Conservation (phyloP, 495 filamentous ascomycete genomes). For the Hamigera avellanea region DNA sequence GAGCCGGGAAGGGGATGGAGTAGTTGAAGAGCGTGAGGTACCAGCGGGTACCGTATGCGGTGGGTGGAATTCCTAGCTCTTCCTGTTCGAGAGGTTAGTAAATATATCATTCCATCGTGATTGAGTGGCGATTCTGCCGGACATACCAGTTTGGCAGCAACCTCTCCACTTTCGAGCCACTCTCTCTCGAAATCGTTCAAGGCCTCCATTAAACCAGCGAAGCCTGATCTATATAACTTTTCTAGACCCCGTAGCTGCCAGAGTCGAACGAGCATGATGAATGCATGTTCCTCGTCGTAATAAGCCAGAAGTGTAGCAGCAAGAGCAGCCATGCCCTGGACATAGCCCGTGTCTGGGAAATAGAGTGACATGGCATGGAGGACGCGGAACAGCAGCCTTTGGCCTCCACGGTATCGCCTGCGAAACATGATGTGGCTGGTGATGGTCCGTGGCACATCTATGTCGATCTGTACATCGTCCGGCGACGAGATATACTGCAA, state of each 20-base stretch:
- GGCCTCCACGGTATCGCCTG: slow-evolving; percentile 77
- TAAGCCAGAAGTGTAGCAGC: slow-evolving; percentile 92
- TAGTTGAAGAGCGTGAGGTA: slow-evolving; percentile 98
- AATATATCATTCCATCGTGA: not conserved
- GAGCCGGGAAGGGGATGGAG: slow-evolving; percentile 88
- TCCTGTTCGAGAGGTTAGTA: slow-evolving; percentile 34
- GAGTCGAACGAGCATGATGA: slow-evolving; percentile 87
- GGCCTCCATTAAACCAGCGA: slow-evolving; percentile 77
- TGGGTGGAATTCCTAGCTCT: slow-evolving; percentile 72
- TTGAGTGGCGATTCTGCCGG: no score
- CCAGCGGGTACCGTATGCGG: slow-evolving; percentile 91
- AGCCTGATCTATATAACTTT: slow-evolving; percentile 71
- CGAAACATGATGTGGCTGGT: slow-evolving; percentile 97
- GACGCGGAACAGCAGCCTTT: slow-evolving; percentile 85
- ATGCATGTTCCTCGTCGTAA: slow-evolving; percentile 87
- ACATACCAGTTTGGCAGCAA: slow-evolving; percentile 70
- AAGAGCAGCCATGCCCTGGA: slow-evolving; percentile 94
- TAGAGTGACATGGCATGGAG: slow-evolving; percentile 86
- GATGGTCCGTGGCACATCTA: slow-evolving; percentile 93
- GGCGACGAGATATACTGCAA: slow-evolving; percentile 62
- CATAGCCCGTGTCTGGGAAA: slow-evolving; percentile 86
- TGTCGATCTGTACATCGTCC: slow-evolving; percentile 94
- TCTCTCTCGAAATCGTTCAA: slow-evolving; percentile 77
- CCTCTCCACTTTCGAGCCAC: slow-evolving; percentile 69
- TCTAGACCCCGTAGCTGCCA: slow-evolving; percentile 85